Evolutionary conservation across 768 basidiomycete genomes (phyloP), one percentile per base, ranked within the genome.

Genomic region (Leccinum uliginosum): DNA sequence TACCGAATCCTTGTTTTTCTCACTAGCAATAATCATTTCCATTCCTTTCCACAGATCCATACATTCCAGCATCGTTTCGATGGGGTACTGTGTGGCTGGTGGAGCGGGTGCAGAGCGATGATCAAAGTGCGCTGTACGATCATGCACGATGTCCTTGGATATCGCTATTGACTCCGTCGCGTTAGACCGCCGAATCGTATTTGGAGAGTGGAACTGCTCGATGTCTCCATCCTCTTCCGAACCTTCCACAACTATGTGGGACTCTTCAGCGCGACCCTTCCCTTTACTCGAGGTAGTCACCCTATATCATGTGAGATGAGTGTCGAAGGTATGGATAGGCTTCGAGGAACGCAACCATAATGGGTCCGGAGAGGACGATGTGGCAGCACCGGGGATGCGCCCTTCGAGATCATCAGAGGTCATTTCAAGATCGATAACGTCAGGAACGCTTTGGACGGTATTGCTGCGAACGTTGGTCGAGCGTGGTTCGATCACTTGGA

Each of bases 1-100:
- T 49, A 72, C 66, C 65, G 61, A 53, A 35, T 44, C 50, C 46
- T 61, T 69, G 50, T 29, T 54, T 54, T 57, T 72, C 71, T 72
- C 73, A 47, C 6, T 59, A 21, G 47, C 7, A 17, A 61, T 1
- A 26, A 57, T 2, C 27, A 21, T 32, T 47, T 40, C 3, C 27
- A 21, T 32, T 47, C 44, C 3, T 6, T n/a, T 50, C 29, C 11
- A 46, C 11, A 60, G 55, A 51, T 66, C 58, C 30, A 62, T 11
- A 4, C 51, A n/a, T 3, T 23, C 40, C 21, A 51, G 56, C n/a
- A 11, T 17, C 23, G 46, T 35, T 9, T 30, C 38, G 23, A 44
- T 1, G 5, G 61, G 49, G 5, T 9, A 29, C 30, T 35, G 50
- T 32, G 48, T 23, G 19, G 55, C 57, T 48, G 56, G 65, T 0